phyloP scores from a whole-genome alignment of 2,329 filamentous ascomycete species.

The Arachnomyces sp. region DNA sequence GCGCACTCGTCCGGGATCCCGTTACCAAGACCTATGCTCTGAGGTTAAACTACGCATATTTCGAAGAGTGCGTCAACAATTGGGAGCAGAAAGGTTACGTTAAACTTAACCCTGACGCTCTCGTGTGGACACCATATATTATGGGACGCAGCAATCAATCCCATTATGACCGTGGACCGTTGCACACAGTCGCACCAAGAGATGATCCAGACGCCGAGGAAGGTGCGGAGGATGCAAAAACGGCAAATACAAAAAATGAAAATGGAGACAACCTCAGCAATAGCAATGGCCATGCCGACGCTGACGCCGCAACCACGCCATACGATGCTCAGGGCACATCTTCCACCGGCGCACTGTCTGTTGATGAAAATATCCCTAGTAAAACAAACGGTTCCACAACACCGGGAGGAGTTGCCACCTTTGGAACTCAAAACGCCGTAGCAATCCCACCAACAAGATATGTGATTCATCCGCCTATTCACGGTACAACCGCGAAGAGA shows the following conservation, averaged over 20 bases:
- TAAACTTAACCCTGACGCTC: conserved; percentile 66
- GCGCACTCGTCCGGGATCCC: conserved; percentile 83
- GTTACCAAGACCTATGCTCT: conserved; percentile 83
- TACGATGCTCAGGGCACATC: conserved; percentile 15
- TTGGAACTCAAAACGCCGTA: conserved; percentile 21
- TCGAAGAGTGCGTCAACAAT: conserved; percentile 76
- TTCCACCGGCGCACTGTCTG: conserved; percentile 24
- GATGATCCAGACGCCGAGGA: conserved; percentile 55
- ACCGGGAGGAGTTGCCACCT: conserved; percentile 10
- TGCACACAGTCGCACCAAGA: conserved; percentile 80
- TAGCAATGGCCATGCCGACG: conserved; percentile 10
- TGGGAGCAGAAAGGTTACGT: conserved; percentile 88
- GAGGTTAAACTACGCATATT: conserved; percentile 77
- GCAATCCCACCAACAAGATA: conserved; percentile 36
- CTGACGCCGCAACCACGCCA: conserved; percentile 7
- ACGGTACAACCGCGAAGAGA: conserved; percentile 25
- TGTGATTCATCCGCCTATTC: conserved; percentile 36
- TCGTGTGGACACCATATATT: conserved; percentile 94
- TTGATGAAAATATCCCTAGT: conserved; percentile 9
- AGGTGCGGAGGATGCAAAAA: conserved; percentile 26
- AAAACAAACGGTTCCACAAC: conserved; percentile 22
- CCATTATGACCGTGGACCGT: conserved; percentile 73
- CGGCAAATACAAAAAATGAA: conserved; percentile 19
- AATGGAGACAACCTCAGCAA: conserved; percentile 9
- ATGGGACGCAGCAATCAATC: conserved; percentile 82